Conservation (phyloP, 441 rosid genomes). For the Populus hybrid region DNA sequence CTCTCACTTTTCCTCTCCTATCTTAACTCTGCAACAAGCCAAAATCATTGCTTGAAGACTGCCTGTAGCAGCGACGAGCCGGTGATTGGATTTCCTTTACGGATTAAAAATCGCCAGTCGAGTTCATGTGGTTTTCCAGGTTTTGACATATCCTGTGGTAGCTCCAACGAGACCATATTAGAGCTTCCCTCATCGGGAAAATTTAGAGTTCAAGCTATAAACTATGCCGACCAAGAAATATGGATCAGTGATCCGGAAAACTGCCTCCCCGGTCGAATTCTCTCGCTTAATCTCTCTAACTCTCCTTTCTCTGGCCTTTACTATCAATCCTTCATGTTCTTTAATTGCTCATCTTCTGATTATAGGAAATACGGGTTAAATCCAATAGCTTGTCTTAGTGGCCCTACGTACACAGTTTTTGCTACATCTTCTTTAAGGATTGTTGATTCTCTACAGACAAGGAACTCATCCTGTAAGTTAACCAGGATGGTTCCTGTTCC, state of each 20-base stretch:
- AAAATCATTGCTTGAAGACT: not conserved
- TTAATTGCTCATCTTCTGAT: constrained; percentile 42
- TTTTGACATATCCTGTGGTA: constrained; percentile 50
- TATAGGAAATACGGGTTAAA: constrained; percentile 24
- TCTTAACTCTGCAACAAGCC: not conserved
- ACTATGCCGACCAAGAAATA: constrained; percentile 51
- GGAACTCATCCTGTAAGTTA: constrained; percentile 28
- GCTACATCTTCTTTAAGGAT: constrained; percentile 49
- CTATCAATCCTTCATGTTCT: constrained; percentile 45
- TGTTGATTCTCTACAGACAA: constrained; percentile 12
- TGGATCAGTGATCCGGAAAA: constrained; percentile 45
- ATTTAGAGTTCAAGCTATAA: constrained; percentile 48
- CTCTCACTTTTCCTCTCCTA: not conserved
- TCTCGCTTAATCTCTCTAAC: constrained; percentile 43
- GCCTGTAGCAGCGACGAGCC: constrained; percentile 30
- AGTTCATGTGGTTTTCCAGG: constrained; percentile 46
- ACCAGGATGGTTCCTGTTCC: constrained; percentile 45
- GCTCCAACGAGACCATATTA: constrained; percentile 34
- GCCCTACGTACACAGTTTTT: constrained; percentile 38
- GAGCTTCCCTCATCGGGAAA: constrained; percentile 40
- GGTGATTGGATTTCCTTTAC: constrained; percentile 54
- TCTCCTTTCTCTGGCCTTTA: constrained; percentile 42
- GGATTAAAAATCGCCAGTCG: constrained; percentile 29
- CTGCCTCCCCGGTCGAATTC: constrained; percentile 53
- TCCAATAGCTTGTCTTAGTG: constrained; percentile 59